Percentiles rank a stretch among this genome's conserved stretches.
Conservation (phyloP, 1,284 basidiomycete genomes). For the Crucibulum parvulum region DNA sequence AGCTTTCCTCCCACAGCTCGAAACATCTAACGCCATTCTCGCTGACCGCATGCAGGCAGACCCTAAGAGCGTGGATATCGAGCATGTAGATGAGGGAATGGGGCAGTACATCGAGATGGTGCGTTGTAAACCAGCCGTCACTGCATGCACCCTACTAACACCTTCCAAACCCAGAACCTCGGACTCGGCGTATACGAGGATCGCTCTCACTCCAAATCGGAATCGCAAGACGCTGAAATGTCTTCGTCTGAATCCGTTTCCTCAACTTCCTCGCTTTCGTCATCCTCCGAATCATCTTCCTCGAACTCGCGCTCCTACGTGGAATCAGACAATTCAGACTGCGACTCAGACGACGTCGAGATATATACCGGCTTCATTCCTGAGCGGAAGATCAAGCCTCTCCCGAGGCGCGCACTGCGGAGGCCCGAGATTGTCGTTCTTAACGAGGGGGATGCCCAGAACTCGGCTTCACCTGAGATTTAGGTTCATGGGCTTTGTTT, state of each 20-base stretch:
- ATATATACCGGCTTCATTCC: conserved; percentile 43
- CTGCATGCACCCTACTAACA: conserved; percentile 1
- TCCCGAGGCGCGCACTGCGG: conserved; percentile 42
- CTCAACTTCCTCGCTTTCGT: conserved; percentile 28
- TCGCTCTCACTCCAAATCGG: conserved; percentile 22
- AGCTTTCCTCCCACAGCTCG: conserved; percentile 67
- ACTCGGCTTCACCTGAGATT: too few relatives aligned
- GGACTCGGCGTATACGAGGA: conserved; percentile 69
- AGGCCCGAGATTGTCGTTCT: conserved; percentile 29
- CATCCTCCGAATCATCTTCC: conserved; percentile 17
- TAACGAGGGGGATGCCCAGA: conserved; percentile 8
- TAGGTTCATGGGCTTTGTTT: too few relatives aligned
- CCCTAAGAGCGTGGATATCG: conserved; percentile 68
- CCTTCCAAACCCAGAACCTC: conserved; percentile 52
- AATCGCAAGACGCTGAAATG: conserved; percentile 35
- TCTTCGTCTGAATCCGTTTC: conserved; percentile 32
- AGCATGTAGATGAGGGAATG: conserved; percentile 54
- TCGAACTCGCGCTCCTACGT: conserved; percentile 18
- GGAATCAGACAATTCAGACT: conserved; percentile 29
- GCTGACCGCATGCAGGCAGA: conserved; percentile 48
- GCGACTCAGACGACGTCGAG: conserved; percentile 35
- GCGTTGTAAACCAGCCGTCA: conserved; percentile 18
- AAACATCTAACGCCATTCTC: conserved; percentile 65
- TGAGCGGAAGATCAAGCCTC: conserved; percentile 45
- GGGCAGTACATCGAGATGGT: conserved; percentile 73